Evolutionary conservation across 1,284 basidiomycete species (phyloP).

Genomic region (Polyporus tsugae): DNA sequence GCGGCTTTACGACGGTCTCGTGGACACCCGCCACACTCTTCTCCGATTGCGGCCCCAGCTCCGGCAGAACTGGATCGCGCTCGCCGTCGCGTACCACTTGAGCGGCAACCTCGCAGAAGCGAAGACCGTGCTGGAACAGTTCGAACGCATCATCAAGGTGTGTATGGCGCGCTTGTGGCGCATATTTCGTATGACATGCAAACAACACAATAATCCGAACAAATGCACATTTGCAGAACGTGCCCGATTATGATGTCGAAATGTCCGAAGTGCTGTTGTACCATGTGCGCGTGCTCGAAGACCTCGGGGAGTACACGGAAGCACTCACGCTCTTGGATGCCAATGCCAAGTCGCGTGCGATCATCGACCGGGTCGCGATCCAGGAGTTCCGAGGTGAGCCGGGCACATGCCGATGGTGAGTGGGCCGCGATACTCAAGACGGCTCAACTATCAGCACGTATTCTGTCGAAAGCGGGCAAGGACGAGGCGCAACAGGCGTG

Average conservation of each 20-base stretch:
- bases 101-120: slow-evolving; percentile 81
- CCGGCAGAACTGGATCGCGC: slow-evolving; percentile 90
- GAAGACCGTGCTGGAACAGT: slow-evolving; percentile 76
- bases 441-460: slow-evolving; percentile 57
- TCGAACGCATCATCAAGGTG: slow-evolving; percentile 71
- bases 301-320: slow-evolving; percentile 71
- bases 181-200: not conserved
- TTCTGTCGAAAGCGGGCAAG: slow-evolving; percentile 71
- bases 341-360: slow-evolving; percentile 68
- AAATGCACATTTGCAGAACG: slow-evolving; percentile 55
- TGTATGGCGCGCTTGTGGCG: slow-evolving; percentile 23
- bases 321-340: slow-evolving; percentile 71
- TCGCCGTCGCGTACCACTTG: slow-evolving; percentile 91
- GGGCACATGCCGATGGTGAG: slow-evolving; percentile 18
- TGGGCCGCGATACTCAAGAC: slow-evolving; percentile 24
- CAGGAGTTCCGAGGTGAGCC: slow-evolving; percentile 75
- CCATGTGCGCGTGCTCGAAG: slow-evolving; percentile 83
- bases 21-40: slow-evolving; percentile 87
- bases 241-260: slow-evolving; percentile 83
- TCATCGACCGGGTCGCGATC: slow-evolving; percentile 77
- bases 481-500: slow-evolving; percentile 84
- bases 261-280: slow-evolving; percentile 89
- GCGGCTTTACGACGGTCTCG: slow-evolving; percentile 82
- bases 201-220: not conserved
- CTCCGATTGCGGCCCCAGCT: slow-evolving; percentile 85